Evolutionary conservation across 768 basidiomycete genomes (phyloP).

Genomic region (Macrolepiota dolichaula): DNA sequence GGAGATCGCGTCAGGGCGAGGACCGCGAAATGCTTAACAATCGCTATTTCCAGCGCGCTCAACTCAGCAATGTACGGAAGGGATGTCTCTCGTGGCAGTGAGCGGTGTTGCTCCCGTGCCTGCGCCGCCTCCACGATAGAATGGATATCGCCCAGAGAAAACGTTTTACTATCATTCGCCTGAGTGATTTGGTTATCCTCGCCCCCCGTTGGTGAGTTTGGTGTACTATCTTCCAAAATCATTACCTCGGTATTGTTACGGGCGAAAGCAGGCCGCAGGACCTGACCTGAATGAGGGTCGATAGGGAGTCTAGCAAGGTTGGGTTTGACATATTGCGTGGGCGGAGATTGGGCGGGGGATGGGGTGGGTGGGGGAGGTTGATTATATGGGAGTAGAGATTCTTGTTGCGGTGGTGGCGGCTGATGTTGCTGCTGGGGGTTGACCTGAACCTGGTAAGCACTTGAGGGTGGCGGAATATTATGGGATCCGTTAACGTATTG

Average conservation of each 20-base stretch:
- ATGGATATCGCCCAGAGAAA: constrained; percentile 93
- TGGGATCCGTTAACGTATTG: constrained; percentile 6
- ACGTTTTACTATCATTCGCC: constrained; percentile 4
- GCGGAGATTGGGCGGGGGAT: constrained; percentile 29
- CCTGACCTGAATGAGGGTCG: constrained; percentile 40
- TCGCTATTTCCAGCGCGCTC: constrained; percentile 78
- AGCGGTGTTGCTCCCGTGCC: constrained; percentile 84
- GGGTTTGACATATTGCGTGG: constrained; percentile 33
- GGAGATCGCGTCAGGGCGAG: constrained; percentile 75
- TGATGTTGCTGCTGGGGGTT: constrained; percentile 19
- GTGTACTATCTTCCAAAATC: constrained; percentile 81
- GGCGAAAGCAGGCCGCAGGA: constrained; percentile 64
- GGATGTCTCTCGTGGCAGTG: constrained; percentile 71
- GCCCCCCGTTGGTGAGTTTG: constrained; percentile 64
- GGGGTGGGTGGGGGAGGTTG: constrained; percentile 24
- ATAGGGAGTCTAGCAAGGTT: constrained; percentile 38
- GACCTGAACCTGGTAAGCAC: constrained; percentile 4
- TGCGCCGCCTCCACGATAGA: constrained; percentile 91
- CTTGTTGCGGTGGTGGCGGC: constrained; percentile 19
- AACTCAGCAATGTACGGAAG: constrained; percentile 84
- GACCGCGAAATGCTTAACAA: constrained; percentile 90
- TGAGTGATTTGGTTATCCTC: constrained; percentile 29
- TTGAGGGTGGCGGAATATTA: background rate
- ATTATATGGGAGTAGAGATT: constrained; percentile 16
- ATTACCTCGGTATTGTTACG: constrained; percentile 83